phyloP scores from a whole-genome alignment of 768 basidiomycete species.

The Xerocomellus amylosporus region DNA sequence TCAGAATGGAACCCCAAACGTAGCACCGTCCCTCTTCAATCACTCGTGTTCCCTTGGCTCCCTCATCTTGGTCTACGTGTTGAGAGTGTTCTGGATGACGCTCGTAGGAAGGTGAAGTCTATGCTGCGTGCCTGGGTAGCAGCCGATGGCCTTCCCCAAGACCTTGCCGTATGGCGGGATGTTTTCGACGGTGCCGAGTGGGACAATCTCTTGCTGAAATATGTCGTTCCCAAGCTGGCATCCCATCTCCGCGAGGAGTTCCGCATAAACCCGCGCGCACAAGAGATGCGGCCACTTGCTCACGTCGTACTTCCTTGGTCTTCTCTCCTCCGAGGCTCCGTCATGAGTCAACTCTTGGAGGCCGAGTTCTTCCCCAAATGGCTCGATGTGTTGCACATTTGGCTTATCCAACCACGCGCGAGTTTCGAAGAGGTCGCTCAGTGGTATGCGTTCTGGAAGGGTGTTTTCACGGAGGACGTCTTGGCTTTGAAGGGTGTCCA shows the following conservation, averaged over 20 bases:
- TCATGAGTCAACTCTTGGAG: conserved; percentile 83
- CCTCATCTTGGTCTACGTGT: conserved; percentile 80
- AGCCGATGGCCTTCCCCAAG: conserved; percentile 70
- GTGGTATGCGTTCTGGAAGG: conserved; percentile 94
- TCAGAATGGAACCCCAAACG: conserved; percentile 76
- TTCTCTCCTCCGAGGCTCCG: conserved; percentile 64
- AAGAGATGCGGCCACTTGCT: conserved; percentile 81
- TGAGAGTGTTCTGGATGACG: conserved; percentile 84
- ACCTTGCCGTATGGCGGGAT: conserved; percentile 78
- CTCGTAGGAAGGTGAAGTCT: conserved; percentile 80
- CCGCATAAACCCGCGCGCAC: conserved; percentile 85
- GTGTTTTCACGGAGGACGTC: conserved; percentile 67
- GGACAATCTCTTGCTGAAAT: conserved; percentile 88
- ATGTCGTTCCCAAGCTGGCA: conserved; percentile 89
- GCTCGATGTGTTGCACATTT: conserved; percentile 86
- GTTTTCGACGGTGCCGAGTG: conserved; percentile 82
- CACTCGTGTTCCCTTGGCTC: conserved; percentile 94
- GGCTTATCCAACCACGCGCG: conserved; percentile 87
- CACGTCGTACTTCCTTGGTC: conserved; percentile 73
- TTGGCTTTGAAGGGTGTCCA: conserved; percentile 61
- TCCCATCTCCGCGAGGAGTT: conserved; percentile 80
- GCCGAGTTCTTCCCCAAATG: conserved; percentile 96
- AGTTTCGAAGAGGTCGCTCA: conserved; percentile 90
- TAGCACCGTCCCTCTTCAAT: conserved; percentile 59
- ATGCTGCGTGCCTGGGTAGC: conserved; percentile 73